Evolutionary conservation across 768 basidiomycete species (phyloP).

Genomic region (Baorangia bicolor): DNA sequence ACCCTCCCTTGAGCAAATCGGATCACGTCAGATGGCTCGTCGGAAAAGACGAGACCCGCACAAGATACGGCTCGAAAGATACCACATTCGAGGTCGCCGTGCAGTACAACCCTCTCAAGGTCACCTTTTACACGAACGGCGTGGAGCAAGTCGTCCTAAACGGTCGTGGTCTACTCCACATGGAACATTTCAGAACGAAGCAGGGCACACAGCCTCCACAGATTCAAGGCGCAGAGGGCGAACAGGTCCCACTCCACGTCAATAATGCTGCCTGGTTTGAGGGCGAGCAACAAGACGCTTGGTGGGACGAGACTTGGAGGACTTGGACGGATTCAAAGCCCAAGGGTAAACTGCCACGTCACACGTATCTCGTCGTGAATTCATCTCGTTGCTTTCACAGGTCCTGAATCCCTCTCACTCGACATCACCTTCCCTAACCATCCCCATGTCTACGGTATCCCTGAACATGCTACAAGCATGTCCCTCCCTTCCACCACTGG

Average conservation of each 20-base stretch:
- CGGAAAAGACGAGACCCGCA: slow-evolving; percentile 63
- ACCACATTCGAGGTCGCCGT: slow-evolving; percentile 66
- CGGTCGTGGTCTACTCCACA: slow-evolving; percentile 85
- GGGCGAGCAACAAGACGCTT: slow-evolving; percentile 77
- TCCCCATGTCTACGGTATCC: slow-evolving; percentile 91
- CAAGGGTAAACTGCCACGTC: slow-evolving; percentile 59
- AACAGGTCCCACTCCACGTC: slow-evolving; percentile 54
- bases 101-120: slow-evolving; percentile 69
- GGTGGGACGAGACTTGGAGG: slow-evolving; percentile 87
- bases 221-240: slow-evolving; percentile 38
- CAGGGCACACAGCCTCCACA: slow-evolving; percentile 42
- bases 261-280: slow-evolving; percentile 81
- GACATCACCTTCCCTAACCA: slow-evolving; percentile 94
- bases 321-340: slow-evolving; percentile 94
- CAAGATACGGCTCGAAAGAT: slow-evolving; percentile 62
- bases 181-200: slow-evolving; percentile 94
- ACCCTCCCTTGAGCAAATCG: slow-evolving; percentile 59
- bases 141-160: slow-evolving; percentile 88
- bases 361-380: background rate
- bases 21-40: slow-evolving; percentile 57
- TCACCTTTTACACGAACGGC: slow-evolving; percentile 70
- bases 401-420: slow-evolving; percentile 90
- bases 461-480: slow-evolving; percentile 90
- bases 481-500: slow-evolving; percentile 88
- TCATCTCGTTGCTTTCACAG: slow-evolving; percentile 42